Evolutionary conservation across 2,329 filamentous ascomycete species (phyloP).

Genomic region (Aureobasidium vineae): DNA sequence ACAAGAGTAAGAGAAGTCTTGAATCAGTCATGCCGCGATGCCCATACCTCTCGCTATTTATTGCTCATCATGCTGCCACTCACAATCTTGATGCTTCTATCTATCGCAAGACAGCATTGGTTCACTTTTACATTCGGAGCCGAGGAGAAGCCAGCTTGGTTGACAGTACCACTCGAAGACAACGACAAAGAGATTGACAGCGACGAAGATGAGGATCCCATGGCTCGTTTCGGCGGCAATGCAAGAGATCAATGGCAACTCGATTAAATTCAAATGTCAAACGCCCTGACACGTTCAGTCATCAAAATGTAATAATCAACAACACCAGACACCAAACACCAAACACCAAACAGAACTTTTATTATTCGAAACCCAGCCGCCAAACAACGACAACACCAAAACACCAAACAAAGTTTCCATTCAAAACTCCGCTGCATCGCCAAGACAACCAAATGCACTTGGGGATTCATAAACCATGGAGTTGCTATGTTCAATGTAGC

Average conservation of each 20-base stretch:
- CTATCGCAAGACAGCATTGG: background rate
- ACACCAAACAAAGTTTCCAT: too few relatives aligned
- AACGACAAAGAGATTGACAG: background rate
- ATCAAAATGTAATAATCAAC: too few relatives aligned
- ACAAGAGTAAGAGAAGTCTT: background rate
- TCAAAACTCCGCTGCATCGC: too few relatives aligned
- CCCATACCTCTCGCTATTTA: background rate
- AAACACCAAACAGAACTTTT: too few relatives aligned
- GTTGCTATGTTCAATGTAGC: too few relatives aligned
- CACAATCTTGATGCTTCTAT: background rate
- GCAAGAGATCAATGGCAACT: constrained; percentile 1
- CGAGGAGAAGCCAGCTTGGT: background rate
- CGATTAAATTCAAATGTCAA: background rate
- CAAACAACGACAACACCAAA: too few relatives aligned
- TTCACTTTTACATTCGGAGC: background rate
- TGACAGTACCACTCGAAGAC: constrained; percentile 2
- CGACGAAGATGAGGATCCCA: background rate
- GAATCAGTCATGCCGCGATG: background rate
- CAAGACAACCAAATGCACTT: too few relatives aligned
- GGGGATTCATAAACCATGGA: too few relatives aligned
- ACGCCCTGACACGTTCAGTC: too few relatives aligned
- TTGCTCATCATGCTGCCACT: background rate
- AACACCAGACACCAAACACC: too few relatives aligned
- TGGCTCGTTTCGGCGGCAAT: background rate
- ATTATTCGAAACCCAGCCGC: too few relatives aligned